A percentile compares a stretch with the other conserved stretches of the same genome.
phyloP scores from a whole-genome alignment of 306 rosid genomes.

The Luffa acutangula region DNA sequence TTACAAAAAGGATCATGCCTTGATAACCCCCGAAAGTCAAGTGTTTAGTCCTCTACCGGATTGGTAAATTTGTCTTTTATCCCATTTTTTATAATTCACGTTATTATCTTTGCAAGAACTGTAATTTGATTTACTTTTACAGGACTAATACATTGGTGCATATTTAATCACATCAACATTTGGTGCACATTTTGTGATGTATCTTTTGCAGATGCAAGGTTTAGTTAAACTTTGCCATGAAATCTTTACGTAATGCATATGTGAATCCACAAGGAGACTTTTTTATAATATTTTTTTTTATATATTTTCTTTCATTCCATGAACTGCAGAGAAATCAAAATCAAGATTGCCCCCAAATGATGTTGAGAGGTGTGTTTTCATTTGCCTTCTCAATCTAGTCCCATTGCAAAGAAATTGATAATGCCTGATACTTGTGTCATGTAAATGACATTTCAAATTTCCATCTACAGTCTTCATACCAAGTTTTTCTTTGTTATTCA shows the following conservation, averaged over 20 bases:
- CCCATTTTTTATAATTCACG: neutral
- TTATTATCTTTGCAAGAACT: neutral
- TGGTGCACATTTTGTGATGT: constrained; percentile 88
- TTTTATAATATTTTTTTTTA: constrained; percentile 11
- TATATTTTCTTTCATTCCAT: constrained; percentile 19
- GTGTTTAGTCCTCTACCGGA: constrained; percentile 81
- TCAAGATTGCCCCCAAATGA: constrained; percentile 45
- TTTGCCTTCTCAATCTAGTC: neutral
- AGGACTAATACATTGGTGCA: constrained; percentile 68
- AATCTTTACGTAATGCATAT: neutral
- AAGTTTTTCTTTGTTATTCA: constrained; percentile 85
- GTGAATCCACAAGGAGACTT: neutral
- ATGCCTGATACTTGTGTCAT: too few species aligned
- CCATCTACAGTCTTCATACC: constrained; percentile 16
- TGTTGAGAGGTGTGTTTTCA: constrained; percentile 56
- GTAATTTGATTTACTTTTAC: constrained; percentile 1
- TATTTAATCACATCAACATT: constrained; percentile 68
- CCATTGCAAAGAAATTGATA: neutral
- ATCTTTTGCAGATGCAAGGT: constrained; percentile 89
- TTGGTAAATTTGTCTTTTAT: constrained; percentile 39
- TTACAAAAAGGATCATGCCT: constrained; percentile 70
- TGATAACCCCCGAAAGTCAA: constrained; percentile 86
- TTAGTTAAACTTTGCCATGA: constrained; percentile 9
- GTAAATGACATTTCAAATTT: constrained; percentile 13
- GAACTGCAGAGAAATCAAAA: constrained; percentile 47